Percentiles rank a stretch among this genome's conserved stretches.
Evolutionary conservation across 2,329 filamentous ascomycete genomes (phyloP).

Genomic region (Penicillium italicum): DNA sequence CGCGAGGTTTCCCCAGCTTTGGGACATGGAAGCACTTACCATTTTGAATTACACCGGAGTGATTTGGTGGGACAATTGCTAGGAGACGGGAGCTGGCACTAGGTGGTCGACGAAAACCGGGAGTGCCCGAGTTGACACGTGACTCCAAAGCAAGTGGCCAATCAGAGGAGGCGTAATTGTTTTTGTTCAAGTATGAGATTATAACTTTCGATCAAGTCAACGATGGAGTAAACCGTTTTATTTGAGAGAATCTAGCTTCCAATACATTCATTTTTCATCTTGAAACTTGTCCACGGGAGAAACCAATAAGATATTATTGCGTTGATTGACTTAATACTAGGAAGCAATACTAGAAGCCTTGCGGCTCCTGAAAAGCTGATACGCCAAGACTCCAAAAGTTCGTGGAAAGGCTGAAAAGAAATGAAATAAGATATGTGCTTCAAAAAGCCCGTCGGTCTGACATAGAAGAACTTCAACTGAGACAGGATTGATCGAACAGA

Average conservation of each 20-base stretch:
- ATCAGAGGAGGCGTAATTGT: slow-evolving; percentile 24
- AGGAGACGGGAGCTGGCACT: slow-evolving; percentile 20
- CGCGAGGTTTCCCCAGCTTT: too few species aligned
- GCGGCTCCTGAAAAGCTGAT: background rate
- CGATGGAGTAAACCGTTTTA: background rate
- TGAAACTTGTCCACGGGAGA: background rate
- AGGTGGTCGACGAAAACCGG: slow-evolving; percentile 37
- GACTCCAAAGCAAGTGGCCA: slow-evolving; percentile 21
- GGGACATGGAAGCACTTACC: slow-evolving; percentile 23
- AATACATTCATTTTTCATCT: background rate
- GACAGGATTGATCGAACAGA: slow-evolving; percentile 4
- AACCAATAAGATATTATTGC: background rate
- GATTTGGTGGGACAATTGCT: slow-evolving; percentile 28
- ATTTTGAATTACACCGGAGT: slow-evolving; percentile 29
- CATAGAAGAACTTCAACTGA: slow-evolving; percentile 20
- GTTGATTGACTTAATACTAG: background rate
- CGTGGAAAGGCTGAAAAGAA: slow-evolving; percentile 3
- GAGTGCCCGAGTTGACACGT: slow-evolving; percentile 27
- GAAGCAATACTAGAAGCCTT: too few species aligned
- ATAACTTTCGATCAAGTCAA: background rate
- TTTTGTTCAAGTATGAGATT: background rate
- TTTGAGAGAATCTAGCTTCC: background rate
- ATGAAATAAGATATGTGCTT: slow-evolving; percentile 22
- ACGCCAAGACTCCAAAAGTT: background rate
- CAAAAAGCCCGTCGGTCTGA: slow-evolving; percentile 14